phyloP scores from a whole-genome alignment of 495 filamentous ascomycete species.

The Tuber indicum region DNA sequence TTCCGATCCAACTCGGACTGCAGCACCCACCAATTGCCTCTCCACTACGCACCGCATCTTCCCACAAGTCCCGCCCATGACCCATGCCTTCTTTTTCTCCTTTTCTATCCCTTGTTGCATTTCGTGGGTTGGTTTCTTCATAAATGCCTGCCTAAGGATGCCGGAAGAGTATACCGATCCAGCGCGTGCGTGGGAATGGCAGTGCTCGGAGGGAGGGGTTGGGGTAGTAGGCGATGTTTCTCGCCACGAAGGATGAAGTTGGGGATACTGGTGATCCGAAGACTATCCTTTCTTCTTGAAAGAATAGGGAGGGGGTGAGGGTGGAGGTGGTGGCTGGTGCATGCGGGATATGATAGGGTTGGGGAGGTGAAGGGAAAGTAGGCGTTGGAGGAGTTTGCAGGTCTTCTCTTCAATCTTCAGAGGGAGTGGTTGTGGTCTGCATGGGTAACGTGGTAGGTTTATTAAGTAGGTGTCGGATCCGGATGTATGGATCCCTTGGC shows the following conservation, averaged over 20 bases:
- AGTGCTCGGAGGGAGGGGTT: conserved; percentile 12
- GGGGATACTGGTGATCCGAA: conserved; percentile 23
- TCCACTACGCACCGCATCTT: conserved; percentile 39
- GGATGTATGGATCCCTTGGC: conserved; percentile 11
- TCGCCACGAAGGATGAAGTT: conserved; percentile 26
- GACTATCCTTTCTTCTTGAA: conserved; percentile 12
- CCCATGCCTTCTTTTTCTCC: conserved; percentile 53
- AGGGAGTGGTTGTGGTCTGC: conserved; percentile 3
- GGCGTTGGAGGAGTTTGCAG: not conserved
- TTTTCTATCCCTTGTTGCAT: conserved; percentile 79
- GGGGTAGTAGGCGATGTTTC: conserved; percentile 37
- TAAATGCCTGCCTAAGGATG: conserved; percentile 76
- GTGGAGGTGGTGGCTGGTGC: not conserved
- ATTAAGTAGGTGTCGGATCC: conserved; percentile 16
- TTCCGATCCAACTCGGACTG: conserved; percentile 25
- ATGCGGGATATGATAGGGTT: conserved; percentile 9
- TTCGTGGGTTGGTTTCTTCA: conserved; percentile 84
- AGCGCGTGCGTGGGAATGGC: conserved; percentile 25
- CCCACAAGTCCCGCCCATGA: conserved; percentile 40
- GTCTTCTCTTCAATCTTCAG: conserved; percentile 2
- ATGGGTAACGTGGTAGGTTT: conserved; percentile 20
- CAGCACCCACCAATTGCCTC: conserved; percentile 47
- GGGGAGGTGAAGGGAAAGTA: conserved; percentile 13
- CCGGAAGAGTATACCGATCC: conserved; percentile 44
- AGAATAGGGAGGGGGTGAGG: conserved; percentile 16